phyloP scores from a whole-genome alignment of 352 stramenopile genomes.

The Pythium guiyangense region DNA sequence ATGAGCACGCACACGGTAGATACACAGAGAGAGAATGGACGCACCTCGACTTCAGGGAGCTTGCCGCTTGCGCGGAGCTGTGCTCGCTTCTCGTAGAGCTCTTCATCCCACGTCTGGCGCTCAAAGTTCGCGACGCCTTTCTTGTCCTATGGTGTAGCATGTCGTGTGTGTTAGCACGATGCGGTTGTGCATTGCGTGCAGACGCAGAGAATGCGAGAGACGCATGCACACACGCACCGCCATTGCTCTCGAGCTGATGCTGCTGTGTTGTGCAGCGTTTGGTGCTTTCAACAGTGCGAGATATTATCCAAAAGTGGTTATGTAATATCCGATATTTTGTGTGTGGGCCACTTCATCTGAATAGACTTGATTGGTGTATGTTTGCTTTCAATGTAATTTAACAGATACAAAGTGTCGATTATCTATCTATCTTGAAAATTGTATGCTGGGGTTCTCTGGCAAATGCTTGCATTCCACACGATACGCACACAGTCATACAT shows the following conservation, averaged over 20 bases:
- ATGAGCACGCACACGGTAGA: not conserved
- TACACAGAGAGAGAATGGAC: not conserved
- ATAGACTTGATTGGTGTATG: no score
- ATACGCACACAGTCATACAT: no score
- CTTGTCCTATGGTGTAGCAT: constrained; percentile 27
- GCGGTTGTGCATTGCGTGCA: not conserved
- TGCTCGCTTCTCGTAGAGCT: constrained; percentile 74
- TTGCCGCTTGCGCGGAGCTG: constrained; percentile 68
- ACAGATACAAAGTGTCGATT: no score
- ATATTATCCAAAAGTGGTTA: not conserved
- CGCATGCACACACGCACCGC: constrained; percentile 6
- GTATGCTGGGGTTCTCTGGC: no score
- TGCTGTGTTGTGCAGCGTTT: no score
- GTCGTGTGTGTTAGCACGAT: not conserved
- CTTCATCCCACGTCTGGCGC: constrained; percentile 80
- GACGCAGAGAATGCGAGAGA: not conserved
- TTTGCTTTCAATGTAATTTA: no score
- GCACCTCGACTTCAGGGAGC: constrained; percentile 49
- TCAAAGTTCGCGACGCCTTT: constrained; percentile 80
- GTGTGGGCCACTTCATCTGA: no score
- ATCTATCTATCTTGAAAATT: no score
- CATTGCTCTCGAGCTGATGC: not conserved
- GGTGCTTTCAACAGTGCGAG: not conserved
- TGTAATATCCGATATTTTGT: no score
- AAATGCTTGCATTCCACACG: no score